Conservation (phyloP, 1,284 basidiomycete species). For the Xerocomus nothofagi region DNA sequence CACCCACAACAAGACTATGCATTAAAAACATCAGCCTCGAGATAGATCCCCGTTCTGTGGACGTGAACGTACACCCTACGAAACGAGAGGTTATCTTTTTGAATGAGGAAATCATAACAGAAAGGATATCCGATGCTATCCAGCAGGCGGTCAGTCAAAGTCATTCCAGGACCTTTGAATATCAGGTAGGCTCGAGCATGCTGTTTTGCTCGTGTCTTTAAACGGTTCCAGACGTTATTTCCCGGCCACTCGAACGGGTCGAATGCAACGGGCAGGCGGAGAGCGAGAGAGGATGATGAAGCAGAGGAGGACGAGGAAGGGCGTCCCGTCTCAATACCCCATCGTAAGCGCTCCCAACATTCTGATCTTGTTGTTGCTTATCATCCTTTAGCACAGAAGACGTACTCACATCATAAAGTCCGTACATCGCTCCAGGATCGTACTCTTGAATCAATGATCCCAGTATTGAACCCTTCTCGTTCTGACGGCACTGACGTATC, state of each 20-base stretch:
- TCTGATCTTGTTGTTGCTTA: conserved; percentile 6
- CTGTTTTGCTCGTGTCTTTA: background rate
- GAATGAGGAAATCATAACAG: conserved; percentile 88
- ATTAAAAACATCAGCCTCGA: conserved; percentile 54
- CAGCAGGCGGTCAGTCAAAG: conserved; percentile 70
- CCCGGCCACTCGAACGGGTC: conserved; percentile 49
- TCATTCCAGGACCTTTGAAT: conserved; percentile 74
- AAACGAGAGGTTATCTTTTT: conserved; percentile 97
- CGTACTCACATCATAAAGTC: conserved; percentile 86
- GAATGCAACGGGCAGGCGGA: conserved; percentile 46
- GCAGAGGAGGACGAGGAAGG: conserved; percentile 33
- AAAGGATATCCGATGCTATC: conserved; percentile 74
- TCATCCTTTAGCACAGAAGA: conserved; percentile 42
- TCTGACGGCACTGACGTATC: conserved; percentile 27
- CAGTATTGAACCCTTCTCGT: conserved; percentile 51
- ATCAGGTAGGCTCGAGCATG: conserved; percentile 57
- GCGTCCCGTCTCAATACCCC: conserved; percentile 5
- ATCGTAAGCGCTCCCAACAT: conserved; percentile 15
- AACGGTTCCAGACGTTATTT: conserved; percentile 53
- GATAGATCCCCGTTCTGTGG: conserved; percentile 86
- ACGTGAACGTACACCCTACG: conserved; percentile 98
- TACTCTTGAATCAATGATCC: conserved; percentile 93
- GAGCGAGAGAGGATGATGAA: conserved; percentile 35
- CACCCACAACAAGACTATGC: background rate
- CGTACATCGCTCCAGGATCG: conserved; percentile 86